Evolutionary conservation across 441 rosid species (phyloP).

Genomic region (Croton laevigatus): DNA sequence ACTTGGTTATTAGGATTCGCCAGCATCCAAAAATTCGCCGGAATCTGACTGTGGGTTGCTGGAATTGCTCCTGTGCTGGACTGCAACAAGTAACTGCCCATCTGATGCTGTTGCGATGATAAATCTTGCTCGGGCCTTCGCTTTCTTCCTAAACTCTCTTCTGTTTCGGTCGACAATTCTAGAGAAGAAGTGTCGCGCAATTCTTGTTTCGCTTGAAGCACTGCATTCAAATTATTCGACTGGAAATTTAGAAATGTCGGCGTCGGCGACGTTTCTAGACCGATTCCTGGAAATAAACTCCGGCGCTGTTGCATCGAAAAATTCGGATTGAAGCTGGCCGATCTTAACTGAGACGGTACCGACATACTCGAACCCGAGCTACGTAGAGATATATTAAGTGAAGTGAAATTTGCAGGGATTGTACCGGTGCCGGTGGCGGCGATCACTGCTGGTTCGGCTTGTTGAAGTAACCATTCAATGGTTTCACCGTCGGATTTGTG

Average conservation of each 20-base stretch:
- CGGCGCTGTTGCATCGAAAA: conserved; percentile 55
- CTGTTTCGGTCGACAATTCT: conserved; percentile 43
- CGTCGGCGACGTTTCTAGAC: conserved; percentile 49
- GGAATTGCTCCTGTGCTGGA: conserved; percentile 46
- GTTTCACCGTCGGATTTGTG: conserved; percentile 95
- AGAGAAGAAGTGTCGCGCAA: conserved; percentile 40
- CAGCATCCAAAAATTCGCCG: conserved; percentile 69
- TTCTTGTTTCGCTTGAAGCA: conserved; percentile 72
- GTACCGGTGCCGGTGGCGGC: conserved; percentile 98
- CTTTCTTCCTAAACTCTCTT: conserved; percentile 41
- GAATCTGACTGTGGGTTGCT: conserved; percentile 46
- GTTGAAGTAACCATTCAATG: conserved; percentile 90
- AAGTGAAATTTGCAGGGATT: conserved; percentile 91
- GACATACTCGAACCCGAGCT: conserved; percentile 92
- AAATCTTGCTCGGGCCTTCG: conserved; percentile 51
- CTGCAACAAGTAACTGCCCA: conserved; percentile 55
- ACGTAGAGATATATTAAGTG: conserved; percentile 86
- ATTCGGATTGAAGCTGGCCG: conserved; percentile 54
- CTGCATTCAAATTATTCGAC: conserved; percentile 41
- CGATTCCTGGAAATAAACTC: conserved; percentile 54
- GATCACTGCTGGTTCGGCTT: conserved; percentile 85
- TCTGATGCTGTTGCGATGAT: conserved; percentile 47
- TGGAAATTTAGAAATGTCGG: conserved; percentile 76
- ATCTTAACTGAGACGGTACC: conserved; percentile 71
- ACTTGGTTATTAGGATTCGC: conserved; percentile 50